Conservation (phyloP, 768 basidiomycete species). For the Dendrothele bispora region DNA sequence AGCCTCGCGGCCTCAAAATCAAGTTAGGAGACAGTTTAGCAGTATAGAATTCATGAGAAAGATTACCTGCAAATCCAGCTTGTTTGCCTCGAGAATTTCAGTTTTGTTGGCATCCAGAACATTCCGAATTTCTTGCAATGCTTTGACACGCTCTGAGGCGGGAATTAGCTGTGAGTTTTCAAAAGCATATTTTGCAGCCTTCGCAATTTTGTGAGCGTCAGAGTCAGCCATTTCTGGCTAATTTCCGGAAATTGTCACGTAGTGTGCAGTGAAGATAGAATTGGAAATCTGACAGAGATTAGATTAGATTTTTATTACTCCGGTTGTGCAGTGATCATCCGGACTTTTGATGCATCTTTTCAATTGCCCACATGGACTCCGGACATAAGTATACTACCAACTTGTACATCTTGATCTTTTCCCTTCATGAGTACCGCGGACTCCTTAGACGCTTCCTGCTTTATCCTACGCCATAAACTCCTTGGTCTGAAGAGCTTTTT, state of each 20-base stretch:
- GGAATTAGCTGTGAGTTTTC: constrained; percentile 82
- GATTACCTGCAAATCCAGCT: constrained; percentile 70
- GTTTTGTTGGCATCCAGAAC: constrained; percentile 65
- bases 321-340: no score
- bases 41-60: neutral
- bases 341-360: no score
- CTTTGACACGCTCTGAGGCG: constrained; percentile 63
- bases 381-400: no score
- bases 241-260: neutral
- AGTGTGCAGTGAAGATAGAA: no score
- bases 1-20: constrained; percentile 61
- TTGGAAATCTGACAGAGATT: no score
- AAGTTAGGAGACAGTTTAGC: constrained; percentile 1
- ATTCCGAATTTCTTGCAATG: constrained; percentile 67
- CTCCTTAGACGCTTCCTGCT: constrained; percentile 1
- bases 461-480: constrained; percentile 57
- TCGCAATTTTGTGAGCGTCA: constrained; percentile 64
- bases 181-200: constrained; percentile 79
- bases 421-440: constrained; percentile 4
- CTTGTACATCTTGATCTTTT: neutral
- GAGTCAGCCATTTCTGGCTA: constrained; percentile 9
- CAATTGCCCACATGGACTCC: no score
- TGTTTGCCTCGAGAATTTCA: constrained; percentile 79
- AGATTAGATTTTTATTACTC: no score
- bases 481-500: constrained; percentile 61